Evolutionary conservation across 2,329 filamentous ascomycete genomes (phyloP), one percentile per base, ranked within the genome.

Genomic region (Cladophialophora chaetospira): DNA sequence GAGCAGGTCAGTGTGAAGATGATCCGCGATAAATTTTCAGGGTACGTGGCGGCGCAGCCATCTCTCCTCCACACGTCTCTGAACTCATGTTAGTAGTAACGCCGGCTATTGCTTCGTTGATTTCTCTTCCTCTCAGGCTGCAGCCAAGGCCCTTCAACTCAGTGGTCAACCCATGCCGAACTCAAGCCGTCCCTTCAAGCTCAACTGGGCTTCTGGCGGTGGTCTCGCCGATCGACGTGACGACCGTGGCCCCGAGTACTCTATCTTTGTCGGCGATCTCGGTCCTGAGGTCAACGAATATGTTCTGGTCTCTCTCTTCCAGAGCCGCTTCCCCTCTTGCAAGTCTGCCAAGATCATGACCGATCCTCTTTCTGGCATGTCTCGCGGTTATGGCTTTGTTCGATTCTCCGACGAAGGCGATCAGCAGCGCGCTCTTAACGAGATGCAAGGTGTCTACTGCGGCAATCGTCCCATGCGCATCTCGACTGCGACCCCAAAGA

Each of bases 261-360:
- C 88, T 67, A 97, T 99, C 76, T 99, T 99, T 71, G 94, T 99
- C 57, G 94, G 94, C 65, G 94, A 99, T 71, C 87, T 99, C 62
- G 94, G 94, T 60, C 94, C 95, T 5, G 94, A 99, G 76, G 94
- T 99, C 67, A 99, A 97, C 75, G 94, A 99, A 79, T 97, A 96
- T 70, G 93, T 97, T 56, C 82, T 99, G 58, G 93, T 97, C 52
- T 96, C 92, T 23, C 87, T 99, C 48, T 99, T 99, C 84, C 93
- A 97, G 78, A 88, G 87, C 70, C 91, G 93, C 61, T 99, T 96
- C 81, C 88, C 89, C 0, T 96, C 91, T 6, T 97, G 93, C 89
- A 97, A 97, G 81, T 96, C 91, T 33, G 94, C 94, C 70, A 99
- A 99, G 83, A 99, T 99, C 77, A 99, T 99, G 94, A 96, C 93